Percentiles rank a stretch among this genome's conserved stretches.
Evolutionary conservation across 2,329 filamentous ascomycete species (phyloP).

Genomic region (Rasamsonia emersonii): DNA sequence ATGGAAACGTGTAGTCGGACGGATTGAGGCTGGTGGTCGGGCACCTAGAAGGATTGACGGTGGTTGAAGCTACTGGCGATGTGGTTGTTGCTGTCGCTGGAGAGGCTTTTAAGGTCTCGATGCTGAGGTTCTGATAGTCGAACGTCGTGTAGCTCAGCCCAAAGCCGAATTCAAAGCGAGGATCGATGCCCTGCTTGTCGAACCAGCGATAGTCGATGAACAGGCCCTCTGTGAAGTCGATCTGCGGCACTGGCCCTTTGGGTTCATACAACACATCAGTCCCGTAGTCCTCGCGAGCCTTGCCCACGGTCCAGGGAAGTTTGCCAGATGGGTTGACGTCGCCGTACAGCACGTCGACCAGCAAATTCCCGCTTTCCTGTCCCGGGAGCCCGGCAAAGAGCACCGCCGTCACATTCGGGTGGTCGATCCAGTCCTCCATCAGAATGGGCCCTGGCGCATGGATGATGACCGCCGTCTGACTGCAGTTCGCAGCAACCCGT

Average conservation of each 20-base stretch:
- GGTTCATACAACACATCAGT: constrained; percentile 45
- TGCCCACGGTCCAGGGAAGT: constrained; percentile 72
- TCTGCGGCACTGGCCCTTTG: no score
- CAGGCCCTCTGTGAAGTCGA: constrained; percentile 65
- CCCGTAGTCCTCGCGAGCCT: constrained; percentile 58
- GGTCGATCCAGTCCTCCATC: constrained; percentile 55
- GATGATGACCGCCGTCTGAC: constrained; percentile 79
- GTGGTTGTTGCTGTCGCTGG: constrained; percentile 5
- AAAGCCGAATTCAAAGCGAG: constrained; percentile 73
- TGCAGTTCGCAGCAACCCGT: constrained; percentile 60
- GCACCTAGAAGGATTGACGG: no score
- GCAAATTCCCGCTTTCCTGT: constrained; percentile 71
- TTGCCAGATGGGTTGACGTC: constrained; percentile 68
- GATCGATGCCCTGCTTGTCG: constrained; percentile 56
- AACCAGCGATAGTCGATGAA: constrained; percentile 78
- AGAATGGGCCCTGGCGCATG: constrained; percentile 68
- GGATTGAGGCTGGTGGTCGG: no score
- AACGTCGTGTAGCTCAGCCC: constrained; percentile 77
- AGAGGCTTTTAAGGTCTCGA: constrained; percentile 52
- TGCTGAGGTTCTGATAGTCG: constrained; percentile 58
- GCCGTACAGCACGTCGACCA: constrained; percentile 78
- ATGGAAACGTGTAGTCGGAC: no score
- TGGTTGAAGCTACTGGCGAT: constrained; percentile 4
- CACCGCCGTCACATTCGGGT: constrained; percentile 74
- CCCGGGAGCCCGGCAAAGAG: constrained; percentile 75